Evolutionary conservation across 208 protist genomes (phyloP).

Genomic region (Leishmania major): DNA sequence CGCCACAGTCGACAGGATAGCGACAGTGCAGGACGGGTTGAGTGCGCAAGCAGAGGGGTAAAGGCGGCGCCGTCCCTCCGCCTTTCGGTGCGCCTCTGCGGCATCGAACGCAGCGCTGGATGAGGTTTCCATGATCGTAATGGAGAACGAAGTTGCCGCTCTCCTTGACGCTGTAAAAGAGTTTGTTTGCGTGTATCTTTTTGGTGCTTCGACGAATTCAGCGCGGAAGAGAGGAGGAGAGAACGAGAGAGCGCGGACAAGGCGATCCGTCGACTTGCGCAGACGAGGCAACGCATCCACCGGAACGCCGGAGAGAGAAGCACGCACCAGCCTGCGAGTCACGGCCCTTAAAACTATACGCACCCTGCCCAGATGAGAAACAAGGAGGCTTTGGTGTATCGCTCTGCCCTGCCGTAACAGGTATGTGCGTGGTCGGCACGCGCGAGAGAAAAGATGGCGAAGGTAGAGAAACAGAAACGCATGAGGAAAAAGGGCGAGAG

Average conservation of each 20-base stretch:
- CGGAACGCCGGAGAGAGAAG: background rate
- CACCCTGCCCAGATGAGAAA: background rate
- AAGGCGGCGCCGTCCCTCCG: background rate
- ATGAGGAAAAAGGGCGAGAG: background rate
- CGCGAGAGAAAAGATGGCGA: background rate
- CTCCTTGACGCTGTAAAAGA: background rate
- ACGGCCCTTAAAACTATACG: too few species aligned
- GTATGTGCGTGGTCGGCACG: background rate
- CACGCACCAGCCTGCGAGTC: background rate
- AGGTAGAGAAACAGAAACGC: background rate
- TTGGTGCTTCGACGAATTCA: background rate
- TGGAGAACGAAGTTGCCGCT: background rate
- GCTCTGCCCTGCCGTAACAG: background rate
- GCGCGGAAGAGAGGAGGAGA: background rate
- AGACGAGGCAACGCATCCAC: background rate
- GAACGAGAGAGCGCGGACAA: background rate
- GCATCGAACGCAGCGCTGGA: too few species aligned
- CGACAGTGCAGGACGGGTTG: constrained; percentile 30
- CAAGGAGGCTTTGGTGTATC: background rate
- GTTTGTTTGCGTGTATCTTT: background rate
- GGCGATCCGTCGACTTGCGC: background rate
- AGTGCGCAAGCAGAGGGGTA: constrained; percentile 18
- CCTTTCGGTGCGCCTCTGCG: background rate
- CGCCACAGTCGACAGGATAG: constrained; percentile 22
- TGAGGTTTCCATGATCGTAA: background rate